Percentiles rank a stretch among this genome's conserved stretches.
These are phyloP conservation scores for Oryza longistaminata DNA, from an alignment of 176 grass and related monocot genomes.

Conservation along the genomic window DNA sequence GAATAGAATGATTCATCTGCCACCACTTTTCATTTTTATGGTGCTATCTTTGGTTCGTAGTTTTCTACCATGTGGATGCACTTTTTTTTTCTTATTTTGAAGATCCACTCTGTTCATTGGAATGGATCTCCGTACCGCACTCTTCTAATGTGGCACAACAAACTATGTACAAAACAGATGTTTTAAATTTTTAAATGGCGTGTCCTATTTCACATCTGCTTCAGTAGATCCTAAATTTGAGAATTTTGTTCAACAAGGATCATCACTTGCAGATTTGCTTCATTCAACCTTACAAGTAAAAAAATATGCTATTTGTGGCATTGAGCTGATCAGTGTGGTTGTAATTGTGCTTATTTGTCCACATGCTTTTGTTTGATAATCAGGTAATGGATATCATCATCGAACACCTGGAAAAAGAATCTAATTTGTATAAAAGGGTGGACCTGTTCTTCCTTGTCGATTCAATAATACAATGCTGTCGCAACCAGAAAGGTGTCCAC, in stretches of 20 bases:
- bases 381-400: constrained; percentile 94
- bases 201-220: not conserved
- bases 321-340: constrained; percentile 3
- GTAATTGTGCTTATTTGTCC: constrained; percentile 4
- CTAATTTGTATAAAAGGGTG: constrained; percentile 80
- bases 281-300: constrained; percentile 12
- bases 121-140: constrained; percentile 10
- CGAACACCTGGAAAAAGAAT: constrained; percentile 82
- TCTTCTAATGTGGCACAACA: not conserved
- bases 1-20: constrained; percentile 15
- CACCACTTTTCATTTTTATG: not conserved
- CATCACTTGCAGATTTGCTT: constrained; percentile 17
- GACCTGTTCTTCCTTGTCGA: constrained; percentile 96
- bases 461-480: constrained; percentile 93
- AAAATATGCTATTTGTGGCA: constrained; percentile 11
- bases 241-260: constrained; percentile 1
- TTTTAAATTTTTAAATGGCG: constrained; percentile 16
- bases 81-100: not conserved
- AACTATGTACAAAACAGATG: constrained; percentile 11
- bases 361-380: constrained; percentile 30
- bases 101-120: not conserved
- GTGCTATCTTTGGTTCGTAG: not conserved
- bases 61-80: constrained; percentile 4
- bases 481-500: constrained; percentile 78
- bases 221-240: not conserved